Conservation (phyloP, 257 asterid species). For the Lantana camara region DNA sequence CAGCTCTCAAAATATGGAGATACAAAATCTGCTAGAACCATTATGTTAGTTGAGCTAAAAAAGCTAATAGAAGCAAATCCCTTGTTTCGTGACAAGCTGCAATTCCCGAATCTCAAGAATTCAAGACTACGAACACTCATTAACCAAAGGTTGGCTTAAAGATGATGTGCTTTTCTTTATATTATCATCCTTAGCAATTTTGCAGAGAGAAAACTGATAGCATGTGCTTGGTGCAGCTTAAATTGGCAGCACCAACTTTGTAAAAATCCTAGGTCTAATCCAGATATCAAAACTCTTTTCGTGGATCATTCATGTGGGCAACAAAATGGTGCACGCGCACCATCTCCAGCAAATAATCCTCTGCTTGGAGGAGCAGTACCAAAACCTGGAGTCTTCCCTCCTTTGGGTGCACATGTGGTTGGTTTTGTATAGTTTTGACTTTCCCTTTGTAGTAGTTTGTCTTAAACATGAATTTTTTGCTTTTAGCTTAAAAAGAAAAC, state of each 20-base stretch:
- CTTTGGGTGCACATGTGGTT: neutral
- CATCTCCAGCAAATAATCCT: slow-evolving; percentile 29
- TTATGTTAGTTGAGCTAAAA: slow-evolving; percentile 42
- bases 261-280: slow-evolving; percentile 45
- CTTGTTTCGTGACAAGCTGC: slow-evolving; percentile 44
- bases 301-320: slow-evolving; percentile 41
- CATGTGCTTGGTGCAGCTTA: slow-evolving; percentile 30
- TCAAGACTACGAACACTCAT: slow-evolving; percentile 44
- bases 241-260: slow-evolving; percentile 57
- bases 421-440: neutral
- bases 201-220: neutral
- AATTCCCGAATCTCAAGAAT: slow-evolving; percentile 34
- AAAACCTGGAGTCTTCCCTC: slow-evolving; percentile 5
- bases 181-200: neutral
- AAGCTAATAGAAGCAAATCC: slow-evolving; percentile 46
- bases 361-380: slow-evolving; percentile 20
- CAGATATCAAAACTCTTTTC: slow-evolving; percentile 44
- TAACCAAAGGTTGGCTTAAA: slow-evolving; percentile 39
- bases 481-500: too few relatives aligned
- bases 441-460: neutral
- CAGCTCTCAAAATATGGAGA: slow-evolving; percentile 51
- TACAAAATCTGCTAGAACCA: slow-evolving; percentile 41
- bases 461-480: too few relatives aligned
- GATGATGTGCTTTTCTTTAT: neutral
- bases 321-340: slow-evolving; percentile 39